These are phyloP conservation scores for Aureobasidium sp. DNA, from an alignment of 2,329 filamentous ascomycete species.

Conservation along the genomic window DNA sequence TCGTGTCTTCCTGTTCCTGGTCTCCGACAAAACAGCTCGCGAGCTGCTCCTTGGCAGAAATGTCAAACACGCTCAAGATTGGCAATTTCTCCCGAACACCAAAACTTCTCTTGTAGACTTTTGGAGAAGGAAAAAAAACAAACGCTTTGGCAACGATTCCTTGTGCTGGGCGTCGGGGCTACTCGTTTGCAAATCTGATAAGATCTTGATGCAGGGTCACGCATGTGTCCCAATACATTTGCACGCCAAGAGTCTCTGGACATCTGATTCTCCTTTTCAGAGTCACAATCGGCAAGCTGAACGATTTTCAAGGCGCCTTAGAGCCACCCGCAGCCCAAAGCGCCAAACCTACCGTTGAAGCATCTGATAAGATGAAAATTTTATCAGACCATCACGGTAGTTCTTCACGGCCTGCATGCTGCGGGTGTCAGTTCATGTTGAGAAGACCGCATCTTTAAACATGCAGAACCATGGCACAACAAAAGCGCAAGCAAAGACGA, in stretches of 20 bases:
- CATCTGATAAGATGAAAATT: conserved; percentile 13
- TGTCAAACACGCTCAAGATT: background rate
- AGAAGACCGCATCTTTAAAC: background rate
- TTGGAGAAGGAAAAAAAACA: background rate
- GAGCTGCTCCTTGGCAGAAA: background rate
- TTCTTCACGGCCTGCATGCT: background rate
- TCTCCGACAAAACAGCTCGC: background rate
- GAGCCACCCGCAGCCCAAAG: background rate
- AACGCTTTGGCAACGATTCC: background rate
- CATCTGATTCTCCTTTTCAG: background rate
- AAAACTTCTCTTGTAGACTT: background rate
- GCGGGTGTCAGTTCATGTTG: background rate
- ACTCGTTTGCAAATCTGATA: conserved; percentile 13
- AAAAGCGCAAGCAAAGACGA: background rate
- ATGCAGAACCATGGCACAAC: background rate
- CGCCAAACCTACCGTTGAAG: background rate
- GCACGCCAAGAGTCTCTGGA: conserved; percentile 3
- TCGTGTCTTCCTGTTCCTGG: background rate
- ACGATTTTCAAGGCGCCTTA: background rate
- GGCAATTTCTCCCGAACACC: no score
- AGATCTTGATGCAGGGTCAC: background rate
- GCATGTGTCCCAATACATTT: background rate
- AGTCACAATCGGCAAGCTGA: background rate
- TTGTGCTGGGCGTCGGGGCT: background rate
- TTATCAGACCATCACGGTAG: conserved; percentile 9